Evolutionary conservation across 148 eudicot species (phyloP).

Genomic region (Hydrangea macrophylla): DNA sequence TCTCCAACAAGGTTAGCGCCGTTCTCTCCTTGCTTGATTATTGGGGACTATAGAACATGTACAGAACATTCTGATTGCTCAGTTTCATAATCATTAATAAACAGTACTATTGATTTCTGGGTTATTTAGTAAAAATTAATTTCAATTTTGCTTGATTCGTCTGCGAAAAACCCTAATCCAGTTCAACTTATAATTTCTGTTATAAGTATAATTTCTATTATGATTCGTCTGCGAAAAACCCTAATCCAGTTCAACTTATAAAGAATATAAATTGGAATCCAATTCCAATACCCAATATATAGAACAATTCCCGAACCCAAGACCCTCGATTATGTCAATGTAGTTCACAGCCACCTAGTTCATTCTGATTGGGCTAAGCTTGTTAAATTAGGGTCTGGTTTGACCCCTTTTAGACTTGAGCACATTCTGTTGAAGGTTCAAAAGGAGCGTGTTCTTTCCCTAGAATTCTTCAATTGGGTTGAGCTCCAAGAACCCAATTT

Average conservation of each 20-base stretch:
- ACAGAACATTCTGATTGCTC: neutral
- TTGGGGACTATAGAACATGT: neutral
- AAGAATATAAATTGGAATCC: conserved; percentile 27
- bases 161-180: too few species aligned
- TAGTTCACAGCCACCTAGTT: conserved; percentile 72
- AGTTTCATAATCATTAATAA: neutral
- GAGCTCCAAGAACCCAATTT: conserved; percentile 37
- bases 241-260: conserved; percentile 1
- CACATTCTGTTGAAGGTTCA: conserved; percentile 70
- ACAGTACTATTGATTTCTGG: neutral
- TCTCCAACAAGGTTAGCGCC: neutral
- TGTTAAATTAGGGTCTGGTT: conserved; percentile 32
- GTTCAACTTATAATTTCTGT: too few species aligned
- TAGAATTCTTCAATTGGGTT: conserved; percentile 76
- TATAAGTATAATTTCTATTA: too few species aligned
- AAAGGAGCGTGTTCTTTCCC: conserved; percentile 65
- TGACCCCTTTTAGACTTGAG: conserved; percentile 61
- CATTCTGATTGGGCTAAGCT: conserved; percentile 76
- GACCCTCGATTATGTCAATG: conserved; percentile 70
- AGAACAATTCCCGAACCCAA: conserved; percentile 59
- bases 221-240: conserved; percentile 8
- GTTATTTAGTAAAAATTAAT: neutral
- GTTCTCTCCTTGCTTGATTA: neutral
- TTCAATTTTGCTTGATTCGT: conserved; percentile 24
- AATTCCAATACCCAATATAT: conserved; percentile 72